Percentiles rank a stretch among this genome's conserved stretches.
These are phyloP conservation scores for Trichoderma gracile DNA, from an alignment of 2,329 filamentous ascomycete species.

Conservation along the genomic window DNA sequence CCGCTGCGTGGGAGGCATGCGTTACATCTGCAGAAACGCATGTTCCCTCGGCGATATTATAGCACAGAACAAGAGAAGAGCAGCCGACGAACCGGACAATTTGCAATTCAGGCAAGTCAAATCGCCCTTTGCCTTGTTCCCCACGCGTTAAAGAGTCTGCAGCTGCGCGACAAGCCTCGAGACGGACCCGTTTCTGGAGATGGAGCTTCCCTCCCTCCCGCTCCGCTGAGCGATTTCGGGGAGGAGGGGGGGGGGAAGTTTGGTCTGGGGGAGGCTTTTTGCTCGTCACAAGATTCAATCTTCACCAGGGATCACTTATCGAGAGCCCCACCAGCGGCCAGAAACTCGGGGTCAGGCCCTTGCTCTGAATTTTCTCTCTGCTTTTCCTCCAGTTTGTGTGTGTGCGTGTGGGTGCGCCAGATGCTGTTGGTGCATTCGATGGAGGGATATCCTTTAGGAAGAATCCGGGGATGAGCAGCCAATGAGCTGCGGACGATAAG, in stretches of 20 bases:
- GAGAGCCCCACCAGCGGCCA: constrained; percentile 21
- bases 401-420: constrained; percentile 6
- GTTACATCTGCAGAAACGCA: not conserved
- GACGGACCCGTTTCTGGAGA: constrained; percentile 7
- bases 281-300: not conserved
- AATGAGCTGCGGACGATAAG: constrained; percentile 22
- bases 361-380: not conserved
- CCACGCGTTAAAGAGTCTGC: constrained; percentile 21
- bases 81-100: constrained; percentile 22
- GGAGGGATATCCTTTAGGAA: constrained; percentile 7
- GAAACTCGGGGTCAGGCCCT: constrained; percentile 15
- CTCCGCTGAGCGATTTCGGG: constrained; percentile 22
- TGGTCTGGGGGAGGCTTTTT: constrained; percentile 11
- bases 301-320: constrained; percentile 9
- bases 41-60: not conserved
- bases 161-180: constrained; percentile 7
- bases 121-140: not conserved
- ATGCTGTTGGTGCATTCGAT: not conserved
- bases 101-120: constrained; percentile 7
- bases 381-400: not conserved
- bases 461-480: constrained; percentile 4
- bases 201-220: constrained; percentile 6
- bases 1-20: constrained; percentile 19
- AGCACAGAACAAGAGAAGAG: too few relatives aligned
- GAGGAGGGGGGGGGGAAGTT: not conserved